A percentile compares a stretch with the other conserved stretches of the same genome.
Evolutionary conservation across 306 rosid genomes (phyloP).

Genomic region (Cicer arietinum): DNA sequence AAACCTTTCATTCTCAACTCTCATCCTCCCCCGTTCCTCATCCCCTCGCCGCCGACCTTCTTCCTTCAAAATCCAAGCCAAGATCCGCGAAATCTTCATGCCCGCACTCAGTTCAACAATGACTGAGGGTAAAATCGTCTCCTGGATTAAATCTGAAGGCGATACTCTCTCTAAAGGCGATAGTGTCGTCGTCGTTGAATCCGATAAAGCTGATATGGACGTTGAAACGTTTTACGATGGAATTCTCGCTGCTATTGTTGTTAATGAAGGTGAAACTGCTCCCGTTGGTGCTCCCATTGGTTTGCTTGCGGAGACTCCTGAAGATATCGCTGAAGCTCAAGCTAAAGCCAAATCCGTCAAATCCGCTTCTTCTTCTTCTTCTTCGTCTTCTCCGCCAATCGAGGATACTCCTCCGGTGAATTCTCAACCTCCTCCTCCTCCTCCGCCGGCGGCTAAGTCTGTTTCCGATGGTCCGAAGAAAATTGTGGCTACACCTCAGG

Average conservation of each 20-base stretch:
- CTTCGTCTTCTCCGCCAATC: not conserved
- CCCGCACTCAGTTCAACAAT: constrained; percentile 98
- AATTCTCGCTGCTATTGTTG: constrained; percentile 84
- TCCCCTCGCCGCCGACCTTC: constrained; percentile 10
- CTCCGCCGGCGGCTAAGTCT: constrained; percentile 42
- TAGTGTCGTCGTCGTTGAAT: constrained; percentile 91
- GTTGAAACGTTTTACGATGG: constrained; percentile 94
- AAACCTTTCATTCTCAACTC: constrained; percentile 17
- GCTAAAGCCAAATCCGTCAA: constrained; percentile 74
- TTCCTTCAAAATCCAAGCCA: constrained; percentile 58
- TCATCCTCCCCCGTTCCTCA: constrained; percentile 59
- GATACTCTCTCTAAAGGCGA: constrained; percentile 88
- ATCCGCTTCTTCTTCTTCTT: constrained; percentile 21
- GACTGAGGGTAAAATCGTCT: constrained; percentile 98
- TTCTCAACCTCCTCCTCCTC: constrained; percentile 57
- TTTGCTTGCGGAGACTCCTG: constrained; percentile 73
- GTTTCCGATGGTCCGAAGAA: constrained; percentile 58
- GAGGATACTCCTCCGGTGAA: constrained; percentile 38
- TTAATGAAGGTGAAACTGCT: constrained; percentile 79
- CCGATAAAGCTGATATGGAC: constrained; percentile 93
- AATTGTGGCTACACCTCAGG: constrained; percentile 86
- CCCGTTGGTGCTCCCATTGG: constrained; percentile 93
- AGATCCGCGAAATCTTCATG: constrained; percentile 97
- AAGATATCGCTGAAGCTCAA: constrained; percentile 70
- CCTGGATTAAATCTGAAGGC: constrained; percentile 93